A percentile compares a stretch with the other conserved stretches of the same genome.
Conservation (phyloP, 495 filamentous ascomycete genomes). For the Opeltia flavorubescens region DNA sequence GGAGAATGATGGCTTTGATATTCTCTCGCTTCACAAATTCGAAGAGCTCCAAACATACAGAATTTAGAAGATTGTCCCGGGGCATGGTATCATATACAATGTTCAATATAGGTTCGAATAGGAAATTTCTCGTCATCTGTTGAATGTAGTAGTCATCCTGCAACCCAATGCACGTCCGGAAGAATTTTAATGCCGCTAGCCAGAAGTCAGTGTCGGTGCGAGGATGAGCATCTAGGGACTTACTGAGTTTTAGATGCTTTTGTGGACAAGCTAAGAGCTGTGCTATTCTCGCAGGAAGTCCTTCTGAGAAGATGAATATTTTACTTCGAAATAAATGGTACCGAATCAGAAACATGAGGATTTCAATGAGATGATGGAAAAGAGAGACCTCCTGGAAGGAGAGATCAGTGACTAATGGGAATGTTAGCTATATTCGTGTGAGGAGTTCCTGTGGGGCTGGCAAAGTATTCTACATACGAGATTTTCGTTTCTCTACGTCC, state of each 20-base stretch:
- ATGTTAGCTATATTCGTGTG: slow-evolving; percentile 3
- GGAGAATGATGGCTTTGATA: slow-evolving; percentile 65
- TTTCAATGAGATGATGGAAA: slow-evolving; percentile 83
- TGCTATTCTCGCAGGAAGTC: slow-evolving; percentile 63
- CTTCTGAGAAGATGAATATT: slow-evolving; percentile 71
- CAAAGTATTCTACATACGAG: slow-evolving; percentile 29
- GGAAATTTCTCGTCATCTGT: slow-evolving; percentile 68
- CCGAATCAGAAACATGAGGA: slow-evolving; percentile 87
- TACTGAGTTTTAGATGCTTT: slow-evolving; percentile 87
- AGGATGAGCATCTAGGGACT: slow-evolving; percentile 18
- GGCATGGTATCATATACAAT: slow-evolving; percentile 85
- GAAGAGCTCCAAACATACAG: slow-evolving; percentile 91
- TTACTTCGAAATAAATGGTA: slow-evolving; percentile 77
- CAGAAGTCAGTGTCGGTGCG: neutral
- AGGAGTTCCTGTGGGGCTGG: neutral
- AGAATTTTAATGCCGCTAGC: slow-evolving; percentile 82
- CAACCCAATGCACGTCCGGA: slow-evolving; percentile 72
- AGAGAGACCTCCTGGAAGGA: slow-evolving; percentile 72
- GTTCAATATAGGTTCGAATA: slow-evolving; percentile 78
- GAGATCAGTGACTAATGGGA: slow-evolving; percentile 39
- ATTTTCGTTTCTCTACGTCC: slow-evolving; percentile 54
- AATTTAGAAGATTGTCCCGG: slow-evolving; percentile 89
- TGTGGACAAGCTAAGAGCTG: slow-evolving; percentile 75
- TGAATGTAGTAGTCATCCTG: slow-evolving; percentile 88
- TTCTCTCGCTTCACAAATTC: slow-evolving; percentile 79